A percentile compares a stretch with the other conserved stretches of the same genome.
These are phyloP conservation scores for Orbilia oligospora DNA, from an alignment of 2,329 filamentous ascomycete species.

Conservation along the genomic window DNA sequence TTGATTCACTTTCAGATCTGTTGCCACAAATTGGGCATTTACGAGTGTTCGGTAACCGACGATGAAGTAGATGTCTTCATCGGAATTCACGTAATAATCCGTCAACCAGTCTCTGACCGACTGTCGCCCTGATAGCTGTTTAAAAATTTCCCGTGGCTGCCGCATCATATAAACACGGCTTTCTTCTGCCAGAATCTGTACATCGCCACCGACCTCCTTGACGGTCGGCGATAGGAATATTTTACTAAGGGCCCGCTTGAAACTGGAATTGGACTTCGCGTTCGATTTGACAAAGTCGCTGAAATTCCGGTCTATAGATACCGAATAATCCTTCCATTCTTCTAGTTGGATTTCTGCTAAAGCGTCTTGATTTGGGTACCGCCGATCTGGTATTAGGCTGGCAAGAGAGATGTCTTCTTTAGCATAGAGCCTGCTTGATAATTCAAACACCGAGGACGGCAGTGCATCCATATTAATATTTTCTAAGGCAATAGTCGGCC, in stretches of 20 bases:
- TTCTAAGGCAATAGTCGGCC: background rate
- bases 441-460: slow-evolving; percentile 28
- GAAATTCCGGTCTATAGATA: slow-evolving; percentile 44
- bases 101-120: slow-evolving; percentile 17
- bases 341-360: slow-evolving; percentile 7
- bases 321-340: slow-evolving; percentile 34
- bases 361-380: slow-evolving; percentile 47
- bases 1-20: slow-evolving; percentile 9
- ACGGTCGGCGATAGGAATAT: slow-evolving; percentile 41
- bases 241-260: slow-evolving; percentile 36
- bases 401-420: slow-evolving; percentile 38
- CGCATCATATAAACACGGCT: slow-evolving; percentile 42
- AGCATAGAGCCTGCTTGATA: slow-evolving; percentile 32
- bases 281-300: slow-evolving; percentile 37
- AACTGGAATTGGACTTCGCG: slow-evolving; percentile 13
- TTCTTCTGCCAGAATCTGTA: slow-evolving; percentile 44
- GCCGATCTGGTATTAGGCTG: slow-evolving; percentile 38
- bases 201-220: slow-evolving; percentile 28
- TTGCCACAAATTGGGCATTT: slow-evolving; percentile 37
- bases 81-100: background rate
- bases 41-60: slow-evolving; percentile 42
- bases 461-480: slow-evolving; percentile 1
- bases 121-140: slow-evolving; percentile 14
- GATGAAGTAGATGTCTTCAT: slow-evolving; percentile 36
- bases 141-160: slow-evolving; percentile 35